Conservation (phyloP, 768 basidiomycete genomes). For the Boletus rubescentipes region DNA sequence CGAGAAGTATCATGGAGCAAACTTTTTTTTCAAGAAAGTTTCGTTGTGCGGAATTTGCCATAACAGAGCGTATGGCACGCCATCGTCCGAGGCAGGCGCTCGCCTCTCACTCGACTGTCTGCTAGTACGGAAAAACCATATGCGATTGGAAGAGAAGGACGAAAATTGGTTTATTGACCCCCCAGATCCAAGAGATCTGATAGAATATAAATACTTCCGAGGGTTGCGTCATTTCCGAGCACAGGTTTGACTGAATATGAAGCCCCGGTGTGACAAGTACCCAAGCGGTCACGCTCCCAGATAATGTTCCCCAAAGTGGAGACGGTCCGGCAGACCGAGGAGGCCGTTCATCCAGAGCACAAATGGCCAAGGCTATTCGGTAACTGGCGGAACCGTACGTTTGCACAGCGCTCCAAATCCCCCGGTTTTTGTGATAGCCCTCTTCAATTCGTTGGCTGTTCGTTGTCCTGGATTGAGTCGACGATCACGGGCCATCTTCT, state of each 20-base stretch:
- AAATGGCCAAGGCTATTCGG: conserved; percentile 5
- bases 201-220: conserved; percentile 11
- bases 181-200: conserved; percentile 15
- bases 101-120: neutral
- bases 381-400: neutral
- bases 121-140: neutral
- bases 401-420: conserved; percentile 34
- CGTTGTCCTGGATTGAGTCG: conserved; percentile 81
- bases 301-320: conserved; percentile 19
- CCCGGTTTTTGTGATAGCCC: conserved; percentile 60
- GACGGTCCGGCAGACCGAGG: conserved; percentile 11
- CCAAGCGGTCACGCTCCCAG: conserved; percentile 29
- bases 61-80: neutral
- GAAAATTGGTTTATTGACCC: conserved; percentile 6
- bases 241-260: conserved; percentile 30
- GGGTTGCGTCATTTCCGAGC: conserved; percentile 19
- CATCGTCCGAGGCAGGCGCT: neutral
- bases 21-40: neutral
- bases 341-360: conserved; percentile 3
- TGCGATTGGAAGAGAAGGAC: conserved; percentile 9
- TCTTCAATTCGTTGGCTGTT: conserved; percentile 73
- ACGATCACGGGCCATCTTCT: conserved; percentile 76
- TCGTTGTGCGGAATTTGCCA: conserved; percentile 8
- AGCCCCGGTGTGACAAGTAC: conserved; percentile 26
- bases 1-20: neutral